phyloP scores from a whole-genome alignment of 805 yeast genomes.

The Wickerhamiella bombiphila region DNA sequence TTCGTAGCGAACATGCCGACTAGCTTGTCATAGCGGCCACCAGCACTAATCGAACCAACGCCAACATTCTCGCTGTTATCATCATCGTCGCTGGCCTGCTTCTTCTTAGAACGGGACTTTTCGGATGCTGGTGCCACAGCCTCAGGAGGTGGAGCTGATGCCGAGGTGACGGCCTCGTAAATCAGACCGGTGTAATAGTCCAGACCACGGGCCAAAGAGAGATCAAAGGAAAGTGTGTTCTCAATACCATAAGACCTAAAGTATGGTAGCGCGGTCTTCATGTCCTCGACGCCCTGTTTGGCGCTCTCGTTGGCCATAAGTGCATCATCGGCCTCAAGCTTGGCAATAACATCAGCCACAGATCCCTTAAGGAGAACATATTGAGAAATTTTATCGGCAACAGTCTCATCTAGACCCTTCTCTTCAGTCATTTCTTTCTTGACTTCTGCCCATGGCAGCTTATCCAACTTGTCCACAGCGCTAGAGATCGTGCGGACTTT shows the following conservation, averaged over 20 bases:
- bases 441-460: constrained; percentile 89
- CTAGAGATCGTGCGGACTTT: constrained; percentile 87
- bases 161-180: constrained; percentile 89
- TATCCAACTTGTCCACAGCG: constrained; percentile 94
- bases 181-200: constrained; percentile 96
- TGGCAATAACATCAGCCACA: constrained; percentile 30
- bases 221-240: constrained; percentile 56
- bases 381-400: constrained; percentile 85
- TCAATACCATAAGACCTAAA: constrained; percentile 66
- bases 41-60: constrained; percentile 96
- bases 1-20: constrained; percentile 94
- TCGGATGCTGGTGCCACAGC: constrained; percentile 52
- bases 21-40: constrained; percentile 93
- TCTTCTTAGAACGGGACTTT: constrained; percentile 22
- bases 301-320: constrained; percentile 59
- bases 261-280: constrained; percentile 58
- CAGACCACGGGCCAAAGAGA: constrained; percentile 92
- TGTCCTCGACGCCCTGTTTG: constrained; percentile 65
- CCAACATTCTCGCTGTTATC: constrained; percentile 96
- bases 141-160: constrained; percentile 75
- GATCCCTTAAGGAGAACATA: constrained; percentile 73
- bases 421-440: constrained; percentile 84
- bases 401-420: constrained; percentile 78
- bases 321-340: constrained; percentile 41
- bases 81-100: constrained; percentile 46